These are phyloP conservation scores for Boletus eberwhitei DNA, from an alignment of 768 basidiomycete genomes.

Conservation along the genomic window DNA sequence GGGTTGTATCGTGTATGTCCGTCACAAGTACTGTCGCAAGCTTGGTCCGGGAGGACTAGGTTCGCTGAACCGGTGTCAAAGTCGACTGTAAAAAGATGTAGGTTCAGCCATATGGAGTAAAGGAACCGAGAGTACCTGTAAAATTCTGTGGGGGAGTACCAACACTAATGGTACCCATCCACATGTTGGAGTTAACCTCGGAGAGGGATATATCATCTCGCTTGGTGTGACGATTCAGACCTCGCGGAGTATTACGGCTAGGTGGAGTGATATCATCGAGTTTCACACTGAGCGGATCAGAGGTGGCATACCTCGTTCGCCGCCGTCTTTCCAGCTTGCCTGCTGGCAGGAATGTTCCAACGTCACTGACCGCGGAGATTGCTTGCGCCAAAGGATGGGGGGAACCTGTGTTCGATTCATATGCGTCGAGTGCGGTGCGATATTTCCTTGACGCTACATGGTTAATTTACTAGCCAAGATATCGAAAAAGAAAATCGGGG, in stretches of 20 bases:
- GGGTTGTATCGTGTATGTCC: conserved; percentile 33
- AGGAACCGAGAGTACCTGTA: conserved; percentile 31
- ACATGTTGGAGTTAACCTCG: conserved; percentile 38
- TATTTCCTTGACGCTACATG: conserved; percentile 37
- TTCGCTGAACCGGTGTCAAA: conserved; percentile 55
- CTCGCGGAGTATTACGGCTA: neutral
- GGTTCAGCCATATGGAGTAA: neutral
- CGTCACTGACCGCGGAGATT: conserved; percentile 5
- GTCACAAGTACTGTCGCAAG: conserved; percentile 30
- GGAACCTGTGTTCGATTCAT: conserved; percentile 42
- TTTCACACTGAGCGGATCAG: neutral
- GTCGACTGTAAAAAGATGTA: conserved; percentile 35
- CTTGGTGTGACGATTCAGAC: conserved; percentile 20
- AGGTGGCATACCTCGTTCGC: neutral
- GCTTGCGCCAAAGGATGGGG: conserved; percentile 32
- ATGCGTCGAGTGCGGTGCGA: conserved; percentile 40
- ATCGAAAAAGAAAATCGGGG: neutral
- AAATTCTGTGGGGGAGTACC: conserved; percentile 46
- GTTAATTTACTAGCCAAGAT: neutral
- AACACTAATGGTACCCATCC: conserved; percentile 45
- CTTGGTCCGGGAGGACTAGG: conserved; percentile 38
- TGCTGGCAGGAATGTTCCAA: neutral
- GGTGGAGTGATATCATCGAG: neutral
- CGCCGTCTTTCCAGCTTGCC: conserved; percentile 8
- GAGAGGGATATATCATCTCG: conserved; percentile 34